A percentile compares a stretch with the other conserved stretches of the same genome.
These are phyloP conservation scores for Sindora glabra DNA, from an alignment of 306 rosid genomes.

Conservation along the genomic window DNA sequence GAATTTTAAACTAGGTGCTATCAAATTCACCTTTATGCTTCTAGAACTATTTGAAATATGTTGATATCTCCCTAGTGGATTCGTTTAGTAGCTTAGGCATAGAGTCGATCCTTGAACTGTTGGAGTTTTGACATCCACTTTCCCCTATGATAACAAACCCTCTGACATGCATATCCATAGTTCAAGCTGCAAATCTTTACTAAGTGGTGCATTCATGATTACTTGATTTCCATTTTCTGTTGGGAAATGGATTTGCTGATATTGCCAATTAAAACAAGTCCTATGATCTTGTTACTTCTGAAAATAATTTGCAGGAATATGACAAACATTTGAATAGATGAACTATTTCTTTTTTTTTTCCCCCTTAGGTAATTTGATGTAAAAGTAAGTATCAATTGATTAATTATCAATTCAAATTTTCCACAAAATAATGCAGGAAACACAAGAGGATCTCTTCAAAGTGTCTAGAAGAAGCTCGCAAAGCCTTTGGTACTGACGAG, in stretches of 20 bases:
- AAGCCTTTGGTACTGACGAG: slow-evolving; percentile 93
- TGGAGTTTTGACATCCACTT: neutral
- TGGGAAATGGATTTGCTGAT: neutral
- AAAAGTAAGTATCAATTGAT: neutral
- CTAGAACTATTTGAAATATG: neutral
- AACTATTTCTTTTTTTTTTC: neutral
- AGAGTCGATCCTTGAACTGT: neutral
- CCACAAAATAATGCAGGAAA: slow-evolving; percentile 43
- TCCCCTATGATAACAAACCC: too few relatives aligned
- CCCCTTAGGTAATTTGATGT: slow-evolving; percentile 11
- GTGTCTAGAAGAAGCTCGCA: slow-evolving; percentile 84
- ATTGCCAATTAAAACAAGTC: neutral
- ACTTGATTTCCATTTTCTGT: slow-evolving; percentile 1
- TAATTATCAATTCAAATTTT: slow-evolving; percentile 7
- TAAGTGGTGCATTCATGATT: neutral
- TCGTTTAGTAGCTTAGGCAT: neutral
- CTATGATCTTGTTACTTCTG: neutral
- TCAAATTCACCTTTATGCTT: neutral
- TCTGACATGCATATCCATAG: too few relatives aligned
- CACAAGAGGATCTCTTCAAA: slow-evolving; percentile 62
- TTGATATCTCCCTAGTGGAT: neutral
- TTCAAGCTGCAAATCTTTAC: neutral
- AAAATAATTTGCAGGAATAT: neutral
- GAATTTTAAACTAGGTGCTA: neutral
- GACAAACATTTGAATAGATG: neutral